These are phyloP conservation scores for Chloranthus sessilifolius DNA, from an alignment of 164 flowering plant genomes.

Conservation along the genomic window DNA sequence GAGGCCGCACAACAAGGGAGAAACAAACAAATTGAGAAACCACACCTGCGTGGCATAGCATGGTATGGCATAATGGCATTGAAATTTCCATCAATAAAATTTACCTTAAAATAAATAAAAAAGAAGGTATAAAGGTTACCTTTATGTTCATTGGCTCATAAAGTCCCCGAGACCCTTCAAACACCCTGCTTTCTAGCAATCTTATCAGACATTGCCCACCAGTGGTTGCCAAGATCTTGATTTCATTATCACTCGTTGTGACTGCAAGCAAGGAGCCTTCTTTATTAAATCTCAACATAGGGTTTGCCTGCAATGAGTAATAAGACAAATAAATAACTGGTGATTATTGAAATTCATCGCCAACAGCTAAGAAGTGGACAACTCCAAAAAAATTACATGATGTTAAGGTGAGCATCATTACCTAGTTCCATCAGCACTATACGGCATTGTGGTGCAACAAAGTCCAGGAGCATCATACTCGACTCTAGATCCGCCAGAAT, in stretches of 20 bases:
- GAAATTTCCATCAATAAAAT: not conserved
- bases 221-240: slow-evolving; percentile 30
- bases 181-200: slow-evolving; percentile 18
- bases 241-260: slow-evolving; percentile 27
- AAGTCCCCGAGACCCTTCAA: slow-evolving; percentile 17
- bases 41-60: not conserved
- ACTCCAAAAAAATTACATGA: not conserved
- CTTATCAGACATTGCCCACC: slow-evolving; percentile 25
- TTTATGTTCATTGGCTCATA: slow-evolving; percentile 18
- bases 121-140: not conserved
- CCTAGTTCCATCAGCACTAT: slow-evolving; percentile 83
- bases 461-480: slow-evolving; percentile 86
- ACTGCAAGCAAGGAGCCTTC: slow-evolving; percentile 30
- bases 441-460: slow-evolving; percentile 64
- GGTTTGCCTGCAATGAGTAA: slow-evolving; percentile 20
- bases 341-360: slow-evolving; percentile 24
- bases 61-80: too few species aligned
- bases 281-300: slow-evolving; percentile 30
- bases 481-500: slow-evolving; percentile 64
- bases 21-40: not conserved
- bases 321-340: not conserved
- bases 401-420: too few species aligned
- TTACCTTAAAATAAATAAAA: not conserved
- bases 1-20: slow-evolving; percentile 11
- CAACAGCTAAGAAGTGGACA: slow-evolving; percentile 23